These are phyloP conservation scores for Colletotrichum coccodes DNA, from an alignment of 2,329 filamentous ascomycete species.

Conservation along the genomic window DNA sequence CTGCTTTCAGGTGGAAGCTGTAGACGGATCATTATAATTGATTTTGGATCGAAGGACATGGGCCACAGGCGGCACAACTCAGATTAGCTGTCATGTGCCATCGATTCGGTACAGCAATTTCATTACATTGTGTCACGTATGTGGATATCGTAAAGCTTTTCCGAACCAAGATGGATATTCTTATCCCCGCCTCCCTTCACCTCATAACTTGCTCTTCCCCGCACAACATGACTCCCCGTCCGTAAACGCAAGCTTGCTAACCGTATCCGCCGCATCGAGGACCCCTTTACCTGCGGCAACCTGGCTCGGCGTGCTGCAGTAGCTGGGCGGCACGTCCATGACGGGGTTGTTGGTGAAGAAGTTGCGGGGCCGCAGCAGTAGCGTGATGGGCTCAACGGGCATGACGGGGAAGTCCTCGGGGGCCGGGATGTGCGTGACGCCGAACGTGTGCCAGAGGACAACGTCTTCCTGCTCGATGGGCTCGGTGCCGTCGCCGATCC, in stretches of 20 bases:
- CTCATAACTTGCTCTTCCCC: conserved; percentile 28
- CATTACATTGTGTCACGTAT: not conserved
- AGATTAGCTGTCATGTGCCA: not conserved
- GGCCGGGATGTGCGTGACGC: conserved; percentile 87
- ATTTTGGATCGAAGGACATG: not conserved
- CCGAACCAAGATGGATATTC: no score
- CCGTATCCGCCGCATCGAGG: conserved; percentile 57
- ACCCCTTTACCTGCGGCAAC: conserved; percentile 58
- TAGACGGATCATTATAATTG: conserved; percentile 17
- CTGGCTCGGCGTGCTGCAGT: conserved; percentile 77
- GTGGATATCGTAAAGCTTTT: no score
- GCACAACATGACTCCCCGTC: conserved; percentile 16
- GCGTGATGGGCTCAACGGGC: conserved; percentile 86
- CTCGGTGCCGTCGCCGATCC: conserved; percentile 77
- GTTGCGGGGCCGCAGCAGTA: conserved; percentile 81
- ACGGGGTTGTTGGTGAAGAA: conserved; percentile 86
- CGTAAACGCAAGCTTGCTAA: conserved; percentile 52
- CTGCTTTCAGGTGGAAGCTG: conserved; percentile 67
- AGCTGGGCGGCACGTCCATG: conserved; percentile 83
- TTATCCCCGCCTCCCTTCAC: no score
- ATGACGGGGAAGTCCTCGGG: conserved; percentile 95
- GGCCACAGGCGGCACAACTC: no score
- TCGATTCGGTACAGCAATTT: not conserved
- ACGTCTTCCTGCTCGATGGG: conserved; percentile 83
- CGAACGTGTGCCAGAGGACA: conserved; percentile 95